Evolutionary conservation across 306 rosid genomes (phyloP).

Genomic region (Betula pendula): DNA sequence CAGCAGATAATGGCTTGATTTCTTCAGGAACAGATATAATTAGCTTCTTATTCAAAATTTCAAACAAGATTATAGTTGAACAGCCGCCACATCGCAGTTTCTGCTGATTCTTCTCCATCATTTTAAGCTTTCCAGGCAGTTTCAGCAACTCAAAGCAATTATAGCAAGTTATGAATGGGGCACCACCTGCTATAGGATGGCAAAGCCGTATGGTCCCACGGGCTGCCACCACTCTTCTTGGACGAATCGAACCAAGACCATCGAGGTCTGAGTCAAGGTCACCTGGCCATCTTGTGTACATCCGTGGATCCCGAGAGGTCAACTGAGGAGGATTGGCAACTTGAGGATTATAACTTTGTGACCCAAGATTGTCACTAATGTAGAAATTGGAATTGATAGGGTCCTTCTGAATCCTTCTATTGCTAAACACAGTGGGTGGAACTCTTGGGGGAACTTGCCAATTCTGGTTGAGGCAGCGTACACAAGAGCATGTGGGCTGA

Average conservation of each 20-base stretch:
- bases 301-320: constrained; percentile 16
- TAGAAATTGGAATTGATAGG: constrained; percentile 27
- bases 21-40: constrained; percentile 28
- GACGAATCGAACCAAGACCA: constrained; percentile 20
- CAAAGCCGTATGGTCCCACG: constrained; percentile 12
- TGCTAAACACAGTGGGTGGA: constrained; percentile 11
- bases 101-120: constrained; percentile 16
- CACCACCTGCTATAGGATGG: constrained; percentile 44
- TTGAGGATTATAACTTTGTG: constrained; percentile 13
- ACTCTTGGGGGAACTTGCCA: constrained; percentile 22
- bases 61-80: constrained; percentile 37
- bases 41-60: constrained; percentile 43
- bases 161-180: constrained; percentile 49
- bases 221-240: constrained; percentile 20
- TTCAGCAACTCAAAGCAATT: constrained; percentile 49
- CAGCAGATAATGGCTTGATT: constrained; percentile 15
- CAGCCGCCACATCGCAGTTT: constrained; percentile 55
- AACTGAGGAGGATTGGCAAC: constrained; percentile 13
- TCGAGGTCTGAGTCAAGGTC: constrained; percentile 31
- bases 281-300: constrained; percentile 28
- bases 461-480: constrained; percentile 33
- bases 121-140: constrained; percentile 41
- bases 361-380: constrained; percentile 16
- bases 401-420: constrained; percentile 28
- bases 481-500: constrained; percentile 38